Percentiles rank a stretch among this genome's conserved stretches.
Evolutionary conservation across 2,329 filamentous ascomycete genomes (phyloP).

Genomic region (Neopestalotiopsis sp.): DNA sequence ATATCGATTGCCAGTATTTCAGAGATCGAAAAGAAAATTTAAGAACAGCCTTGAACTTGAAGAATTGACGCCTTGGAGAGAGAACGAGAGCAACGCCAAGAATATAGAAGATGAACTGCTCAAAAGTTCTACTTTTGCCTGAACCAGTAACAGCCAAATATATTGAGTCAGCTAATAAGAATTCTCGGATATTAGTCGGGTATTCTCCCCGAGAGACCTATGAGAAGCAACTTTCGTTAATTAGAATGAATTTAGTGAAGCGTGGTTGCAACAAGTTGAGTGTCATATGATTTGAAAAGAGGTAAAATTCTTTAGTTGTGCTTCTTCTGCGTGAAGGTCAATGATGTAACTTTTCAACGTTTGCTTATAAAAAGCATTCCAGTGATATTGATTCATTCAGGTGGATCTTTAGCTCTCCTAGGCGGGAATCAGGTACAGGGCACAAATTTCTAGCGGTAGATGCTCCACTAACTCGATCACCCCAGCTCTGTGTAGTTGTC

Average conservation of each 20-base stretch:
- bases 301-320: background rate
- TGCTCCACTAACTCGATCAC: background rate
- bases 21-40: too few species aligned
- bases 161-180: background rate
- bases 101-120: background rate
- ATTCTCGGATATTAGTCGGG: background rate
- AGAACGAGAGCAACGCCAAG: background rate
- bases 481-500: background rate
- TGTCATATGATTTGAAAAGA: too few species aligned
- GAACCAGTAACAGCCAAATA: background rate
- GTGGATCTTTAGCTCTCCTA: background rate
- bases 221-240: background rate
- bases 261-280: too few species aligned
- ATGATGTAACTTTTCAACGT: background rate
- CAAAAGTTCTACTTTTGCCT: background rate
- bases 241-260: background rate
- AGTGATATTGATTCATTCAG: background rate
- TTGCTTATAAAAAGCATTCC: background rate
- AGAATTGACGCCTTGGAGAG: too few species aligned
- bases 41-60: too few species aligned
- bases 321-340: background rate
- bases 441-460: background rate
- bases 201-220: background rate
- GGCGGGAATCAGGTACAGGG: background rate
- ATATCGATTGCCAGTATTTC: too few species aligned